These are phyloP conservation scores for Carex parvula DNA, from an alignment of 176 grass and related monocot species.

Conservation along the genomic window DNA sequence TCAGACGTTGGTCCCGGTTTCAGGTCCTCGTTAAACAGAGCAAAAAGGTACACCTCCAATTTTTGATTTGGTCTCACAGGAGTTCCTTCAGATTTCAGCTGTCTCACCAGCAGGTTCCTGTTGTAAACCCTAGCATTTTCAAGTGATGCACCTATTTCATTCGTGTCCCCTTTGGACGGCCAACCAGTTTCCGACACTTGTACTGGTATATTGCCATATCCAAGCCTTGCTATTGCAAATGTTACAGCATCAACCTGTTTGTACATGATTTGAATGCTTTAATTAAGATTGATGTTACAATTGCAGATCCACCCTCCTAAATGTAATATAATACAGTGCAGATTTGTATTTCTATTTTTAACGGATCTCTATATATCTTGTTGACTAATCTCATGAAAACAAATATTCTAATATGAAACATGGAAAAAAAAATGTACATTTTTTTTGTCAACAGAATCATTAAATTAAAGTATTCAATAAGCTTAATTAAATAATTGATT, in stretches of 20 bases:
- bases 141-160: constrained; percentile 68
- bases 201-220: constrained; percentile 53
- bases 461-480: neutral
- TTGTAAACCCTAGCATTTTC: constrained; percentile 83
- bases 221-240: constrained; percentile 61
- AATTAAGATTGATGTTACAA: neutral
- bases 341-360: neutral
- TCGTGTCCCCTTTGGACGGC: constrained; percentile 79
- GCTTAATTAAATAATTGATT: neutral
- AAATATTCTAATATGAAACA: neutral
- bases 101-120: constrained; percentile 64
- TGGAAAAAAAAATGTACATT: neutral
- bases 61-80: constrained; percentile 57
- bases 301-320: neutral
- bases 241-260: constrained; percentile 69
- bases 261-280: neutral
- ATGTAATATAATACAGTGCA: neutral
- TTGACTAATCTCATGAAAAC: neutral
- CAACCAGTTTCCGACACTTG: constrained; percentile 91
- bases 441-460: neutral
- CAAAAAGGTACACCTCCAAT: constrained; percentile 88
- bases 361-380: neutral
- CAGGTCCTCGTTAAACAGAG: constrained; percentile 95
- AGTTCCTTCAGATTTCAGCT: constrained; percentile 65
- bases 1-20: constrained; percentile 82